These are phyloP conservation scores for Fusarium denticulatum DNA, from an alignment of 2,329 filamentous ascomycete species.

Conservation along the genomic window DNA sequence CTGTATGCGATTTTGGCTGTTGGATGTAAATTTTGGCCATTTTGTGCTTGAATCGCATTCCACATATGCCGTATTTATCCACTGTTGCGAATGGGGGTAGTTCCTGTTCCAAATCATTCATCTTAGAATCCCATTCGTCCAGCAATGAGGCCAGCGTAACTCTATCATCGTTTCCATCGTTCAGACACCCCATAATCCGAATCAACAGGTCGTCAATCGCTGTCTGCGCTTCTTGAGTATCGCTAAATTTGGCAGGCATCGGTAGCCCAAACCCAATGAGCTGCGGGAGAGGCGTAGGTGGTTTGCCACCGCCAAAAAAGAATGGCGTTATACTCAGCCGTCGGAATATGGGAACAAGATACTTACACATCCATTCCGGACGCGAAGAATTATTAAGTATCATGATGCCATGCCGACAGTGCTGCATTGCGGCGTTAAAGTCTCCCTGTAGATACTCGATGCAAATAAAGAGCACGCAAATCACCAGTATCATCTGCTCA, in stretches of 20 bases:
- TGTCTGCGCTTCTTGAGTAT: neutral
- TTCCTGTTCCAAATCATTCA: neutral
- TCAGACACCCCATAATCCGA: neutral
- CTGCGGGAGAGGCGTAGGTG: neutral
- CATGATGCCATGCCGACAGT: constrained; percentile 9
- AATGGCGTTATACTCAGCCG: constrained; percentile 15
- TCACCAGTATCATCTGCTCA: constrained; percentile 3
- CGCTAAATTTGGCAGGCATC: neutral
- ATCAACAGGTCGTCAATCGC: neutral
- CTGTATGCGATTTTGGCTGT: neutral
- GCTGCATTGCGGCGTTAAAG: constrained; percentile 4
- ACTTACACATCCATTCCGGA: neutral
- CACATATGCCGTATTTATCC: neutral
- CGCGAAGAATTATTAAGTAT: neutral
- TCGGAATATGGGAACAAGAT: constrained; percentile 15
- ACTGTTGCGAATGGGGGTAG: neutral
- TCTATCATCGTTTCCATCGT: neutral
- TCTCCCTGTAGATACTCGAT: constrained; percentile 27
- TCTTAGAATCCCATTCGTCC: neutral
- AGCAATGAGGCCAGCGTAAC: neutral
- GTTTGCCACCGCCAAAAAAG: neutral
- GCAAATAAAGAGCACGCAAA: constrained; percentile 25
- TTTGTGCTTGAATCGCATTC: constrained; percentile 5
- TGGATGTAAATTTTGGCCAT: neutral
- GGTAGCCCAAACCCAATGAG: neutral